phyloP scores from a whole-genome alignment of 2,329 filamentous ascomycete species.

The Trichoderma harzianum region DNA sequence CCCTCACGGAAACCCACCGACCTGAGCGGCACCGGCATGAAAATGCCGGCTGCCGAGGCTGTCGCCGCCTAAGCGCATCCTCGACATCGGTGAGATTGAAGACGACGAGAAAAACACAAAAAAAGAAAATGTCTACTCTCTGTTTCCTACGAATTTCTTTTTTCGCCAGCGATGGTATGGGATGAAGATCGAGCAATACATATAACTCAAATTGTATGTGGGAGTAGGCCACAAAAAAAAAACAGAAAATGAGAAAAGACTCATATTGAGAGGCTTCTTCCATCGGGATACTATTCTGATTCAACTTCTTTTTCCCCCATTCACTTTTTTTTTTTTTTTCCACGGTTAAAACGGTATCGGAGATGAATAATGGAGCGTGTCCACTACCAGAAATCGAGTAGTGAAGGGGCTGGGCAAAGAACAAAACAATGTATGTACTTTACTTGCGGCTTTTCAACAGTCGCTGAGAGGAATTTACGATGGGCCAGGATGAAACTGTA shows the following conservation, averaged over 20 bases:
- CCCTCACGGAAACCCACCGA: slow-evolving; percentile 67
- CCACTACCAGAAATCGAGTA: background rate
- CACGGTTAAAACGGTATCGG: background rate
- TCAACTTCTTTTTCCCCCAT: background rate
- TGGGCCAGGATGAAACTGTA: background rate
- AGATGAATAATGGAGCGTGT: slow-evolving; percentile 7
- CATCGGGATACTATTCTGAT: background rate
- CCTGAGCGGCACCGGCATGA: slow-evolving; percentile 68
- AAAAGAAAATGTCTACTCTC: background rate
- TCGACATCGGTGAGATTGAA: background rate
- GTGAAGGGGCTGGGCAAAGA: background rate
- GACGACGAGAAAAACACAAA: background rate
- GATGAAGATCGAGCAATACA: background rate
- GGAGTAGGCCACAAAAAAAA: background rate
- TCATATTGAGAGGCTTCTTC: background rate
- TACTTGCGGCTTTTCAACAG: background rate
- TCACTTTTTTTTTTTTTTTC: background rate
- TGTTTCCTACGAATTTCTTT: background rate
- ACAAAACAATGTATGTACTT: background rate
- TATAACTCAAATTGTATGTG: background rate
- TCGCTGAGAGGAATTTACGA: background rate
- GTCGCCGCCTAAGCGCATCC: slow-evolving; percentile 26
- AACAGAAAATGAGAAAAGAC: background rate
- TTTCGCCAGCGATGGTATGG: background rate
- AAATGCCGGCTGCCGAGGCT: slow-evolving; percentile 55